Evolutionary conservation across 176 grass and related monocot species (phyloP), one percentile per base, ranked within the genome.

Genomic region (Bonia amplexicaulis): DNA sequence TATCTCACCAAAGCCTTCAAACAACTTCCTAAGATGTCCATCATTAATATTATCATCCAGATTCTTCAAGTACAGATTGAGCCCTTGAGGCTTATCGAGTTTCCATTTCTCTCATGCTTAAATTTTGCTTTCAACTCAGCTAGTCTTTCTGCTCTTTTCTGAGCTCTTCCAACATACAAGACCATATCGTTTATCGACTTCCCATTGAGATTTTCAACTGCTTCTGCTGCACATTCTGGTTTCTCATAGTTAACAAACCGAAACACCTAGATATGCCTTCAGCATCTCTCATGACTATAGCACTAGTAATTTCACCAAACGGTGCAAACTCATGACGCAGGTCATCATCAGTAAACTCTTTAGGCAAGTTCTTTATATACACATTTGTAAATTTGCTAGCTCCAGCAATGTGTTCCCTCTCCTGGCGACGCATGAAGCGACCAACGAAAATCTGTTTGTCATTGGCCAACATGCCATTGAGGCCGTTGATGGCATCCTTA

Each of bases 11-110:
- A 87, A 94, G 33, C 26, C 41, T 31, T 73, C 64, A 65, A 92
- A 92, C 37, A 94, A 35, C 9, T 16, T 69, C 25, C 67, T 87
- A 7, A 91, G 42, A 5, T 74, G 2, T 3, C 27, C 69, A 55
- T 94, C 83, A 26, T 78, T 63, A 49, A 94, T 78, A 71, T 5
- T 60, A 15, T 94, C 83, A 64, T 94, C 86, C 25, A 91, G 27
- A 77, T 89, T 94, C 29, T 94, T 94, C 39, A 94, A 8, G 41
- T 87, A 94, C n/a, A 94, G 27, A 66, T 91, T 91, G 23, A 81
- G 47, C 19, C 89, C 71, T 59, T 74, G 87, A 83, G 72, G 42
- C 12, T 54, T 87, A 11, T 89, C 77, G 33, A 77, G 3, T 51
- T 88, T 91, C 15, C 71, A 39, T 37, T 70, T 60, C 37, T 59